phyloP scores from a whole-genome alignment of 2,329 filamentous ascomycete genomes.

The Lachnellula occidentalis region DNA sequence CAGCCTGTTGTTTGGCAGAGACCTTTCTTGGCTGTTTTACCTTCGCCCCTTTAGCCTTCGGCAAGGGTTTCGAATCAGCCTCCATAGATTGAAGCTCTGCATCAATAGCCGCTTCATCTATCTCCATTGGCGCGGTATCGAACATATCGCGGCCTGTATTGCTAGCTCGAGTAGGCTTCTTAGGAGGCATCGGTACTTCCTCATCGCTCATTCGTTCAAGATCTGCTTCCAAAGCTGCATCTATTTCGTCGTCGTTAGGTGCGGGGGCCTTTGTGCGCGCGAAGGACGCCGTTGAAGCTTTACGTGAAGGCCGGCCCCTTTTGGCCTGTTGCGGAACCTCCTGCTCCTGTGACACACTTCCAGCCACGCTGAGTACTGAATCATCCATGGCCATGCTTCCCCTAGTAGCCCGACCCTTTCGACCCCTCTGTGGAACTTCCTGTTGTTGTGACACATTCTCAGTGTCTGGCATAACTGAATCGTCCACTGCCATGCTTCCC shows the following conservation, averaged over 20 bases:
- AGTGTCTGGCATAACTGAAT: conserved; percentile 36
- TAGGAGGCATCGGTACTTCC: conserved; percentile 32
- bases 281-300: conserved; percentile 42
- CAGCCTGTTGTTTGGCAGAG: conserved; percentile 28
- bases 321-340: conserved; percentile 50
- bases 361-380: conserved; percentile 38
- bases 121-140: conserved; percentile 16
- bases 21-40: conserved; percentile 27
- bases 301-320: conserved; percentile 39
- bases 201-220: conserved; percentile 53
- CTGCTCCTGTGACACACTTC: conserved; percentile 26
- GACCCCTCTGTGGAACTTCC: conserved; percentile 45
- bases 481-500: conserved; percentile 38
- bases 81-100: conserved; percentile 29
- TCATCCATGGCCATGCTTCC: conserved; percentile 38
- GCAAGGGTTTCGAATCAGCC: conserved; percentile 22
- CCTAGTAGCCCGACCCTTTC: conserved; percentile 31
- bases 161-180: conserved; percentile 13
- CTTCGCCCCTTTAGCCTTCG: conserved; percentile 27
- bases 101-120: conserved; percentile 28
- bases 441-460: conserved; percentile 31
- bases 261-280: conserved; percentile 41
- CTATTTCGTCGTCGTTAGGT: conserved; percentile 59
- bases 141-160: conserved; percentile 25
- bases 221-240: conserved; percentile 60